A percentile compares a stretch with the other conserved stretches of the same genome.
Conservation (phyloP, 2,329 filamentous ascomycete species). For the Sordariomycetes sp. region DNA sequence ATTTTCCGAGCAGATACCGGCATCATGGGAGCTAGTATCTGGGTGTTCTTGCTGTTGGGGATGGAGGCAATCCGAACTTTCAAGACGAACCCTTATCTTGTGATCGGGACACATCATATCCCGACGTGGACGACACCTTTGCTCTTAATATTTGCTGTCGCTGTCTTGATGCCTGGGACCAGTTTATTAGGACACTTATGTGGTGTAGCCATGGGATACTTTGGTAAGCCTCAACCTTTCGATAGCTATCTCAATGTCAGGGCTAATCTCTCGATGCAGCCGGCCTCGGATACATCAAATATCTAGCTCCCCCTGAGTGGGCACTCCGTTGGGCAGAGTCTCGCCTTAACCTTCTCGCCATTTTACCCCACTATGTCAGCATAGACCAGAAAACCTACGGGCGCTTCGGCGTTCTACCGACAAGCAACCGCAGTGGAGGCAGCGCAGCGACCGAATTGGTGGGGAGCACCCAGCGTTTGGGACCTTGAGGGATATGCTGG, state of each 20-base stretch:
- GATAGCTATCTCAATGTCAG: not conserved
- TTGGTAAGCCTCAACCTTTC: slow-evolving; percentile 49
- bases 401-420: slow-evolving; percentile 79
- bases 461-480: slow-evolving; percentile 54
- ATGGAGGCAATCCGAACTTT: slow-evolving; percentile 82
- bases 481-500: no score
- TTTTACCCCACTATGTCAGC: slow-evolving; percentile 85
- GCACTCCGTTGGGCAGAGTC: slow-evolving; percentile 79
- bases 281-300: slow-evolving; percentile 80
- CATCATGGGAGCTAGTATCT: slow-evolving; percentile 80
- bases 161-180: slow-evolving; percentile 69
- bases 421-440: slow-evolving; percentile 28
- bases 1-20: slow-evolving; percentile 63
- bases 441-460: slow-evolving; percentile 51
- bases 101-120: slow-evolving; percentile 54
- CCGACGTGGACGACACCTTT: slow-evolving; percentile 90
- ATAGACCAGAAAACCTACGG: slow-evolving; percentile 95
- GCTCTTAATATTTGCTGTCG: slow-evolving; percentile 64
- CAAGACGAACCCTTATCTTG: slow-evolving; percentile 70
- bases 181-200: slow-evolving; percentile 83
- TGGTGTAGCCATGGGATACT: slow-evolving; percentile 75
- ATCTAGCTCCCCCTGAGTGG: slow-evolving; percentile 84
- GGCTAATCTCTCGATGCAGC: slow-evolving; percentile 33
- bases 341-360: slow-evolving; percentile 74
- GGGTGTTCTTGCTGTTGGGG: slow-evolving; percentile 82